A percentile compares a stretch with the other conserved stretches of the same genome.
These are phyloP conservation scores for Strigomonas culicis DNA, from an alignment of 208 protist genomes.

Conservation along the genomic window DNA sequence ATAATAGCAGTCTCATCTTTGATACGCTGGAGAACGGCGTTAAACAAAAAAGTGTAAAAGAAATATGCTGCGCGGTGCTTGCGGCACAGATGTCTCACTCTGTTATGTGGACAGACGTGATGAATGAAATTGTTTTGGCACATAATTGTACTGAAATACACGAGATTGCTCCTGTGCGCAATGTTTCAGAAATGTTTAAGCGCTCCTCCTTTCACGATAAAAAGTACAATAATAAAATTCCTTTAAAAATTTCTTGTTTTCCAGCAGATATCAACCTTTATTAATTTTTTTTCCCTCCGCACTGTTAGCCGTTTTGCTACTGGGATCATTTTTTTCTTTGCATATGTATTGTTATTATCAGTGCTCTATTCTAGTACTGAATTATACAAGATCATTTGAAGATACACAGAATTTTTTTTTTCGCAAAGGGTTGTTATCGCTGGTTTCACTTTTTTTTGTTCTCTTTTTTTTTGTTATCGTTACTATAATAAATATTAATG, in stretches of 20 bases:
- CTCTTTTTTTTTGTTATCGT: constrained; percentile 10
- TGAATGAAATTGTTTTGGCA: constrained; percentile 61
- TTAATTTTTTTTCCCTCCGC: constrained; percentile 6
- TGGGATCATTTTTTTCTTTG: not conserved
- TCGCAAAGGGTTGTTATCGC: too few relatives aligned
- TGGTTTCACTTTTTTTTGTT: not conserved
- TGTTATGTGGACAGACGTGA: constrained; percentile 79
- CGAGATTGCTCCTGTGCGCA: constrained; percentile 64
- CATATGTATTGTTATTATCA: constrained; percentile 8
- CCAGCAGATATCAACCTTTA: constrained; percentile 20
- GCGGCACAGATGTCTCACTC: constrained; percentile 74
- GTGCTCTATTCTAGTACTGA: not conserved
- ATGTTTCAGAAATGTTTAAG: constrained; percentile 71
- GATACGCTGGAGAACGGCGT: constrained; percentile 43
- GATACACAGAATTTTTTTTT: not conserved
- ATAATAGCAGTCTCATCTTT: constrained; percentile 36
- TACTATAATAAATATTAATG: not conserved
- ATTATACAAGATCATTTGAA: not conserved
- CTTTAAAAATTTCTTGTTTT: constrained; percentile 18
- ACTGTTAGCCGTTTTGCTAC: constrained; percentile 4
- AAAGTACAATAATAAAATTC: not conserved
- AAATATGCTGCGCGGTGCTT: constrained; percentile 69
- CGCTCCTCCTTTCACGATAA: constrained; percentile 32
- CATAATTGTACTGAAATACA: constrained; percentile 32
- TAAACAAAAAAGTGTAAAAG: constrained; percentile 37